Conservation (phyloP, 768 basidiomycete genomes). For the Pholiota microspora region DNA sequence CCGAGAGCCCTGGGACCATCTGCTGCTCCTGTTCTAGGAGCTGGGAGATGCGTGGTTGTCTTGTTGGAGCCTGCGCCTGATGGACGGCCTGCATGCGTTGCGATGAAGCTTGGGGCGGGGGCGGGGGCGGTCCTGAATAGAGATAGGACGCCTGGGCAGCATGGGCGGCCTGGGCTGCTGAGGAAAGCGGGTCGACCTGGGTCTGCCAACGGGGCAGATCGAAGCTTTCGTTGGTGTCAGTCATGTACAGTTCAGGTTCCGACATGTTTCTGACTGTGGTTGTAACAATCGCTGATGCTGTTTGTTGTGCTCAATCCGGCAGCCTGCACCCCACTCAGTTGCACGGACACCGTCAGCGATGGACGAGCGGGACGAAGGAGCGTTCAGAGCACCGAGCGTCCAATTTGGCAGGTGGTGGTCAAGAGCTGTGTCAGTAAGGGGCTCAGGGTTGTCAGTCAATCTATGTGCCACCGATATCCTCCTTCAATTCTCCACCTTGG, state of each 20-base stretch:
- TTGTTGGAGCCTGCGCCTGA: conserved; percentile 37
- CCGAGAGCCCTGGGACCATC: conserved; percentile 37
- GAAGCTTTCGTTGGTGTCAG: conserved; percentile 78
- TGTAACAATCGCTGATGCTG: too few relatives aligned
- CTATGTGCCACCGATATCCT: conserved; percentile 19
- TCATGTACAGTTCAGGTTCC: conserved; percentile 76
- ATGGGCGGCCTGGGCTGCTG: conserved; percentile 49
- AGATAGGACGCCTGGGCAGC: conserved; percentile 51
- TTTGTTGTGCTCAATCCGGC: not conserved
- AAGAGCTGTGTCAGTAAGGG: conserved; percentile 24
- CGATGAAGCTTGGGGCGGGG: conserved; percentile 41
- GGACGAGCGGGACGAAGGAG: conserved; percentile 7
- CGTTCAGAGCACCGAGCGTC: conserved; percentile 6
- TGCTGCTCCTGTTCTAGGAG: conserved; percentile 65
- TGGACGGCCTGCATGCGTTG: conserved; percentile 51
- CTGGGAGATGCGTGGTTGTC: conserved; percentile 64
- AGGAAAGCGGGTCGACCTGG: conserved; percentile 54
- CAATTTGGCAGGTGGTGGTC: conserved; percentile 22
- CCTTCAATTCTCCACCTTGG: conserved; percentile 1
- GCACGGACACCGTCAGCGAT: conserved; percentile 6
- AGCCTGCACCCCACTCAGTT: conserved; percentile 3
- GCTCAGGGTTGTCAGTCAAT: conserved; percentile 29
- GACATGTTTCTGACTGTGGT: conserved; percentile 48
- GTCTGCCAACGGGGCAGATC: conserved; percentile 76
- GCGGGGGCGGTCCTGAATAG: conserved; percentile 56